Conservation (phyloP, 208 protist genomes). For the Lotmaria passim region DNA sequence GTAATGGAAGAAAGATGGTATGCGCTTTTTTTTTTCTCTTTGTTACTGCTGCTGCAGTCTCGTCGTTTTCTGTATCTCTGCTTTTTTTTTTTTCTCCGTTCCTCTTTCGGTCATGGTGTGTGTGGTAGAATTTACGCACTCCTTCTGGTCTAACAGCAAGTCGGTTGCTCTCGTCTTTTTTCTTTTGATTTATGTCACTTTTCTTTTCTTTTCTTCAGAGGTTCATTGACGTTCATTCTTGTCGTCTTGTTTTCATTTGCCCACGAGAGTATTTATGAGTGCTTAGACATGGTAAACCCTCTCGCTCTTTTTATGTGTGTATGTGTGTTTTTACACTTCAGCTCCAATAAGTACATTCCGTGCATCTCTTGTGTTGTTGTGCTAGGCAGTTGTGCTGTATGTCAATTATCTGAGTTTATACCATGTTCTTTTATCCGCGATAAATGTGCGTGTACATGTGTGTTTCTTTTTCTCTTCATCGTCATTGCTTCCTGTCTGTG, state of each 20-base stretch:
- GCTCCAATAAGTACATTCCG: not conserved
- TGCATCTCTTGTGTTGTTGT: slow-evolving; percentile 15
- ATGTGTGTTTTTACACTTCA: not conserved
- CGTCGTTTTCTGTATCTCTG: slow-evolving; percentile 9
- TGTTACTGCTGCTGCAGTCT: not conserved
- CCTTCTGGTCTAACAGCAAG: too few relatives aligned
- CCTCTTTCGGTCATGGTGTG: not conserved
- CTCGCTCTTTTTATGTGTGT: too few relatives aligned
- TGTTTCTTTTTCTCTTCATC: slow-evolving; percentile 8
- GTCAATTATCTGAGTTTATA: too few relatives aligned
- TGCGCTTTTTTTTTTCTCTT: slow-evolving; percentile 16
- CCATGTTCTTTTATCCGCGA: too few relatives aligned
- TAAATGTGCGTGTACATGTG: too few relatives aligned
- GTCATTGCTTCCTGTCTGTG: too few relatives aligned
- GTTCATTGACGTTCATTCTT: not conserved
- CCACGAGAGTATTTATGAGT: too few relatives aligned
- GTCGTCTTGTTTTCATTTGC: too few relatives aligned
- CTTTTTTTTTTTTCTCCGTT: slow-evolving; percentile 9
- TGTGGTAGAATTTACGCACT: too few relatives aligned
- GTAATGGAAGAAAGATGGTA: not conserved
- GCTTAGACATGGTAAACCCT: too few relatives aligned
- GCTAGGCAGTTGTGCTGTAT: too few relatives aligned
- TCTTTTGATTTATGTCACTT: not conserved
- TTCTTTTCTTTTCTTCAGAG: slow-evolving; percentile 1
- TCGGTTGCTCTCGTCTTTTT: not conserved